Evolutionary conservation across 2,329 filamentous ascomycete genomes (phyloP).

Genomic region (Trichoderma asperellum): DNA sequence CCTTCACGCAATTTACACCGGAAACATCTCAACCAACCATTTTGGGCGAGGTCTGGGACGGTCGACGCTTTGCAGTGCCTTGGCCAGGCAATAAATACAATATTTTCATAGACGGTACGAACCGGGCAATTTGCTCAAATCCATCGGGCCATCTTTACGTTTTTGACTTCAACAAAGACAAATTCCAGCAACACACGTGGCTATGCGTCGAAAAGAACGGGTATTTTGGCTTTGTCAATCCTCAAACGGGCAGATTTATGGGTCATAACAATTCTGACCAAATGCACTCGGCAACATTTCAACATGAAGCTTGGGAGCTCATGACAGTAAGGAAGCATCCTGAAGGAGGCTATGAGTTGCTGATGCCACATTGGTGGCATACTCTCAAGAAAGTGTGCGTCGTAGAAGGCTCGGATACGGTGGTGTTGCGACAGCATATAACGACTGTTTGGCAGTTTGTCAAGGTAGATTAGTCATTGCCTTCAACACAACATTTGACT

Average conservation of each 20-base stretch:
- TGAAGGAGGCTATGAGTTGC: conserved; percentile 27
- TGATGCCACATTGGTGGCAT: conserved; percentile 28
- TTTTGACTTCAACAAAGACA: neutral
- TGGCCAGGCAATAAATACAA: conserved; percentile 31
- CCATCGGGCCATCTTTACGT: neutral
- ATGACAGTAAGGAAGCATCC: conserved; percentile 24
- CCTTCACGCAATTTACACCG: neutral
- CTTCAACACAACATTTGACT: neutral
- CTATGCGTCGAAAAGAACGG: conserved; percentile 27
- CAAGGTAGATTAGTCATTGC: neutral
- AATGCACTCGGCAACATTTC: neutral
- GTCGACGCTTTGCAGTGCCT: conserved; percentile 25
- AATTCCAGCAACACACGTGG: conserved; percentile 13
- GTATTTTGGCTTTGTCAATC: conserved; percentile 29
- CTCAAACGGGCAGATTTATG: conserved; percentile 19
- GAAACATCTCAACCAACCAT: conserved; percentile 6
- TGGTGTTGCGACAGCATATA: conserved; percentile 19
- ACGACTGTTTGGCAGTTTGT: conserved; percentile 29
- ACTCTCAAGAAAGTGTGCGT: conserved; percentile 23
- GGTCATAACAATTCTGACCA: conserved; percentile 16
- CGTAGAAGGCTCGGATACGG: neutral
- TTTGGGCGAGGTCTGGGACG: neutral
- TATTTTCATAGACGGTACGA: conserved; percentile 30
- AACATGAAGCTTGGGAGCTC: conserved; percentile 14
- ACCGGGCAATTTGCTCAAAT: conserved; percentile 28